These are phyloP conservation scores for Exophiala sideris DNA, from an alignment of 2,329 filamentous ascomycete species.

Conservation along the genomic window DNA sequence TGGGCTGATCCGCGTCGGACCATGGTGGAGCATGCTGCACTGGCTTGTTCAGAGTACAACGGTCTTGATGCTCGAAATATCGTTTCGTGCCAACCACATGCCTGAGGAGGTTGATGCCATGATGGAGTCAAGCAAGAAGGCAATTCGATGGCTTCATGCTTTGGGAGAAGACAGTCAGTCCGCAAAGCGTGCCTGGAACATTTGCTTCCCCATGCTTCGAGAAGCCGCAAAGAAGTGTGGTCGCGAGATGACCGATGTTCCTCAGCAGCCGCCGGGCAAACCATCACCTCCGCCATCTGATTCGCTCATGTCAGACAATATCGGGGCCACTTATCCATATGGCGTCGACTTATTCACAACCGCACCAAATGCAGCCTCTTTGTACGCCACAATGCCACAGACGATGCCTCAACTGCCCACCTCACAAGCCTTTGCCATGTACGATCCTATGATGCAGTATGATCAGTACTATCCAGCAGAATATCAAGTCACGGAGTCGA, in stretches of 20 bases:
- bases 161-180: conserved; percentile 38
- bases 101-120: conserved; percentile 39
- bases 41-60: conserved; percentile 45
- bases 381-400: conserved; percentile 13
- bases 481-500: conserved; percentile 6
- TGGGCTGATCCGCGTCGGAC: conserved; percentile 39
- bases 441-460: conserved; percentile 26
- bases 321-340: conserved; percentile 1
- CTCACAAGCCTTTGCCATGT: conserved; percentile 16
- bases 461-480: conserved; percentile 28
- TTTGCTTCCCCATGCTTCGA: conserved; percentile 38
- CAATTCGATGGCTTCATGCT: conserved; percentile 41
- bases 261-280: conserved; percentile 23
- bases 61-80: conserved; percentile 45
- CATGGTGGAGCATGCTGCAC: conserved; percentile 47
- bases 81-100: conserved; percentile 43
- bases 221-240: conserved; percentile 35
- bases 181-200: conserved; percentile 41
- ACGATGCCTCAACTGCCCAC: conserved; percentile 12
- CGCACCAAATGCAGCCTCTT: conserved; percentile 4
- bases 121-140: conserved; percentile 40
- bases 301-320: conserved; percentile 9
- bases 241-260: conserved; percentile 32
- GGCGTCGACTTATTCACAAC: conserved; percentile 4
- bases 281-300: conserved; percentile 6